phyloP scores from a whole-genome alignment of 768 basidiomycete genomes.

The Dacryopinax primogenitus region DNA sequence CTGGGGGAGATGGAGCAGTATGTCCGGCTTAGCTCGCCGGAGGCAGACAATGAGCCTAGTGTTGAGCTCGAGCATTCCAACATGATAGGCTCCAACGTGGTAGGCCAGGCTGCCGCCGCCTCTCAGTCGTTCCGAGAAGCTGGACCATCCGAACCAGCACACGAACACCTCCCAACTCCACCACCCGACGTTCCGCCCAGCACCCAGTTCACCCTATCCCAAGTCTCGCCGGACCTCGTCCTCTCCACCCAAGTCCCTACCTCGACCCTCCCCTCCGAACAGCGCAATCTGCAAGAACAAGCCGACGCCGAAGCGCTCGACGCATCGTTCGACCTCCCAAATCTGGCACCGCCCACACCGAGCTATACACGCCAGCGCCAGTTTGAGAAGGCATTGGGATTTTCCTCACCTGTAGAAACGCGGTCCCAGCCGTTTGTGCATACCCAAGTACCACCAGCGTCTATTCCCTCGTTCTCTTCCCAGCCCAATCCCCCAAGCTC shows the following conservation, averaged over 20 bases:
- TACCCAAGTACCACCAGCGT: background rate
- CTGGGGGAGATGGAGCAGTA: conserved; percentile 9
- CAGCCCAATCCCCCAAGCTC: background rate
- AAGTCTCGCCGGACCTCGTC: background rate
- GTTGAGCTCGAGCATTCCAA: too few relatives aligned
- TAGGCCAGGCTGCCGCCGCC: too few relatives aligned
- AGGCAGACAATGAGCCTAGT: background rate
- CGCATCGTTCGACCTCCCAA: background rate
- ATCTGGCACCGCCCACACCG: too few relatives aligned
- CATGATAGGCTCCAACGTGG: too few relatives aligned
- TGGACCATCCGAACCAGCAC: background rate
- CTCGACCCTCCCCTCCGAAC: background rate
- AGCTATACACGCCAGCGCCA: too few relatives aligned
- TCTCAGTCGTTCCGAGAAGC: background rate
- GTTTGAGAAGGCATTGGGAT: too few relatives aligned
- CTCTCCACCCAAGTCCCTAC: background rate
- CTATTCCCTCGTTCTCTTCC: background rate
- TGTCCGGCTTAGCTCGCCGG: background rate
- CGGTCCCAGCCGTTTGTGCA: background rate
- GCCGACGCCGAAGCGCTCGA: background rate
- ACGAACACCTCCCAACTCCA: background rate
- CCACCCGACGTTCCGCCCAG: background rate
- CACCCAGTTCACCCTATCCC: background rate
- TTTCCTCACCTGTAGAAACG: too few relatives aligned
- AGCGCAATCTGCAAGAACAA: background rate